A percentile compares a stretch with the other conserved stretches of the same genome.
phyloP scores from a whole-genome alignment of 805 yeast species.

The Teunomyces atbi region DNA sequence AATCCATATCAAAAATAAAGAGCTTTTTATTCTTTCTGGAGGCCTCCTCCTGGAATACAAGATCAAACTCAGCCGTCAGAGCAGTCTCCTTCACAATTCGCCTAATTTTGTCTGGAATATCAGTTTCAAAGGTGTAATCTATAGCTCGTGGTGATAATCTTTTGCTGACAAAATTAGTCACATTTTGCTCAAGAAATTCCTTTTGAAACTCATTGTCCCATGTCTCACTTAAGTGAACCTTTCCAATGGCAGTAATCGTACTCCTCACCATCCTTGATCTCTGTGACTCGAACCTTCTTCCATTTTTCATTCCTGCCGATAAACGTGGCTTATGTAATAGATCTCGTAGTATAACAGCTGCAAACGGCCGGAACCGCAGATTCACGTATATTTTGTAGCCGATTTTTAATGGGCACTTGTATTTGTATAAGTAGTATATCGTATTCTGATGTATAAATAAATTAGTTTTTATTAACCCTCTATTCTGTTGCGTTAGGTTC shows the following conservation, averaged over 20 bases:
- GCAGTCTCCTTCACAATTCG: constrained; percentile 5
- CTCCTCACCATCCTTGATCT: neutral
- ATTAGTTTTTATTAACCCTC: too few relatives aligned
- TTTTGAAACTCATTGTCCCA: neutral
- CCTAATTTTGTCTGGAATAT: constrained; percentile 9
- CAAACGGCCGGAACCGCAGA: too few relatives aligned
- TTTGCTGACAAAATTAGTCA: neutral
- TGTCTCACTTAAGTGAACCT: neutral
- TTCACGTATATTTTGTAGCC: too few relatives aligned
- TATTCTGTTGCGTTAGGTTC: too few relatives aligned
- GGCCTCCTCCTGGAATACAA: constrained; percentile 27
- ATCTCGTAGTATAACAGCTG: too few relatives aligned
- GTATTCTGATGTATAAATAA: too few relatives aligned
- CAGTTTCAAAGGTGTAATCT: constrained; percentile 17
- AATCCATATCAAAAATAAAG: constrained; percentile 96
- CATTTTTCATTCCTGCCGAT: constrained; percentile 4
- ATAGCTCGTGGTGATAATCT: constrained; percentile 21
- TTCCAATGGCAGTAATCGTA: neutral
- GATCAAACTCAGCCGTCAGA: constrained; percentile 20
- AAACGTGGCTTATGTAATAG: neutral
- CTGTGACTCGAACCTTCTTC: neutral
- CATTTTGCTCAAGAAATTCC: neutral
- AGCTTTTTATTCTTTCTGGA: constrained; percentile 46
- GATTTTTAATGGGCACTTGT: too few relatives aligned
- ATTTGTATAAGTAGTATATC: too few relatives aligned